Evolutionary conservation across 108 stramenopile genomes (phyloP).

Genomic region (Skeletonema menzelii): DNA sequence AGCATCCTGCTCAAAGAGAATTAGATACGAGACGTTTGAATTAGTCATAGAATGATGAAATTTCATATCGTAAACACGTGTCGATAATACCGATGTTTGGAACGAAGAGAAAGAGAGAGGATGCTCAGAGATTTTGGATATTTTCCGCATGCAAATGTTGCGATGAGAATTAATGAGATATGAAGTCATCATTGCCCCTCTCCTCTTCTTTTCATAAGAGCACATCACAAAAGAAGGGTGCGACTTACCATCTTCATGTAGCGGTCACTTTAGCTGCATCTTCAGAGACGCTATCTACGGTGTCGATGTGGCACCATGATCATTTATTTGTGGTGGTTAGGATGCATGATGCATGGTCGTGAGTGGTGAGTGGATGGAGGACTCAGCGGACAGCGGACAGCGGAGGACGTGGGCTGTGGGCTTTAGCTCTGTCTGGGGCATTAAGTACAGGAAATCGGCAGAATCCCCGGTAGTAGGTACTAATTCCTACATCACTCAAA

Average conservation of each 20-base stretch:
- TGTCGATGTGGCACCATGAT: background rate
- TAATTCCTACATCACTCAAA: too few species aligned
- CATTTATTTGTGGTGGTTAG: too few species aligned
- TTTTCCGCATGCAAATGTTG: background rate
- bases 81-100: background rate
- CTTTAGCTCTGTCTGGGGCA: too few species aligned
- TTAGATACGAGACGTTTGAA: background rate
- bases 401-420: too few species aligned
- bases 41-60: background rate
- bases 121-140: background rate
- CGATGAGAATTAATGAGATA: constrained; percentile 1
- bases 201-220: background rate
- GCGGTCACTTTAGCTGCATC: background rate
- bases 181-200: background rate
- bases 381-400: too few species aligned
- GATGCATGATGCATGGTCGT: too few species aligned
- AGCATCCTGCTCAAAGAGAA: background rate
- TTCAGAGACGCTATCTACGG: background rate
- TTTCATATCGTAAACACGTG: background rate
- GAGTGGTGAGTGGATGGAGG: too few species aligned
- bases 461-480: too few species aligned
- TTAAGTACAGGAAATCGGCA: too few species aligned
- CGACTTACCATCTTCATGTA: background rate
- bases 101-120: background rate
- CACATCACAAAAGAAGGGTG: background rate